Conservation (phyloP, 1,284 basidiomycete genomes). For the Microbotryum lychnidis-dioicae region DNA sequence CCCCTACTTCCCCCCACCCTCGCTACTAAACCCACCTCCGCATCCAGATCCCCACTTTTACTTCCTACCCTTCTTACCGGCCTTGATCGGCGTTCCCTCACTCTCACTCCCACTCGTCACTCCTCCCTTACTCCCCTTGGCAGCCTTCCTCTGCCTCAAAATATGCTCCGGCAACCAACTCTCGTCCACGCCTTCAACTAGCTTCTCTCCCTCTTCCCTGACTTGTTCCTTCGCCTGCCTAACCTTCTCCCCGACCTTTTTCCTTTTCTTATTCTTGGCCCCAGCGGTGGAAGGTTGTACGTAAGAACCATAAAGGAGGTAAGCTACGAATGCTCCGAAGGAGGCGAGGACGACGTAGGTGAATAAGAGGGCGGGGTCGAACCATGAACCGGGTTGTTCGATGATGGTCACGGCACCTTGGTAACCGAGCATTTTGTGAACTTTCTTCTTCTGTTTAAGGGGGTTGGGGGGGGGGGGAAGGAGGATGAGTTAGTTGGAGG, state of each 20-base stretch:
- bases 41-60: too few species aligned
- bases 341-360: slow-evolving; percentile 24
- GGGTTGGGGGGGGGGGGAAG: too few species aligned
- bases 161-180: slow-evolving; percentile 32
- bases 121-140: background rate
- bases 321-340: slow-evolving; percentile 15
- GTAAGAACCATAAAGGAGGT: slow-evolving; percentile 27
- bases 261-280: background rate
- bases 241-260: slow-evolving; percentile 8
- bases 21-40: too few species aligned
- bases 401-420: slow-evolving; percentile 27
- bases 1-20: too few species aligned
- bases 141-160: slow-evolving; percentile 9
- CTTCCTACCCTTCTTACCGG: background rate
- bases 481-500: background rate
- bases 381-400: slow-evolving; percentile 27
- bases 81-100: background rate
- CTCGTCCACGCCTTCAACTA: slow-evolving; percentile 14
- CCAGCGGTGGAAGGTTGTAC: slow-evolving; percentile 8
- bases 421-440: slow-evolving; percentile 23
- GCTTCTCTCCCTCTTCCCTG: slow-evolving; percentile 11
- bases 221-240: slow-evolving; percentile 8
- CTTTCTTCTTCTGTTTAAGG: slow-evolving; percentile 12
- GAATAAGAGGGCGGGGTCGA: slow-evolving; percentile 31
- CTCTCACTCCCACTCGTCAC: slow-evolving; percentile 13